phyloP scores from a whole-genome alignment of 768 basidiomycete genomes.

The Pulveroboletus sp. region DNA sequence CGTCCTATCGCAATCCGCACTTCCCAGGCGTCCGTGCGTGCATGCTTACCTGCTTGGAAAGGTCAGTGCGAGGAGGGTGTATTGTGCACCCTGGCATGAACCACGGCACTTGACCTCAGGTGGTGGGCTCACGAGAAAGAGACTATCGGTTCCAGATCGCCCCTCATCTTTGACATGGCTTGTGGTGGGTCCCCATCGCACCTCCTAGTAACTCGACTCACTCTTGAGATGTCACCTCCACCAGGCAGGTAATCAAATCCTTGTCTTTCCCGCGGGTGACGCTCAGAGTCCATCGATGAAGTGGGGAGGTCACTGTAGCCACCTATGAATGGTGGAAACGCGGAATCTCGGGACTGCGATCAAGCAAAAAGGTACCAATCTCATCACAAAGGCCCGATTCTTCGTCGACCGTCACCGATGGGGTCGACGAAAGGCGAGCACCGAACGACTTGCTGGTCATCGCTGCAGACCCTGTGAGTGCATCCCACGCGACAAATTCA shows the following conservation, averaged over 20 bases:
- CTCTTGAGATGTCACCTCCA: not conserved
- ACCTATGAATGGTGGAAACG: constrained; percentile 58
- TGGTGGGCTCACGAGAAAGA: constrained; percentile 24
- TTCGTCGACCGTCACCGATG: not conserved
- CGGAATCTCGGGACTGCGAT: constrained; percentile 26
- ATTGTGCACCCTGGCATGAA: not conserved
- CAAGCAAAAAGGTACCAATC: constrained; percentile 9
- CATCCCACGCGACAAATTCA: not conserved
- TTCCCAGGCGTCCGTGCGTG: constrained; percentile 60
- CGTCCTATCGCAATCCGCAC: constrained; percentile 70
- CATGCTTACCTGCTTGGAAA: constrained; percentile 50
- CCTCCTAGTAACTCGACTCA: not conserved
- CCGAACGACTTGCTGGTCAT: constrained; percentile 18
- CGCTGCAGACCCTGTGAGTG: constrained; percentile 27
- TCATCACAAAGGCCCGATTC: not conserved
- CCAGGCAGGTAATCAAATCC: constrained; percentile 23
- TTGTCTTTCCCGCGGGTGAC: constrained; percentile 22
- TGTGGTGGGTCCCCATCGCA: constrained; percentile 19
- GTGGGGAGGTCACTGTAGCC: constrained; percentile 61
- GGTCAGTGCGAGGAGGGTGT: constrained; percentile 27
- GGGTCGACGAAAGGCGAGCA: not conserved
- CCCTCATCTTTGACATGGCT: constrained; percentile 29
- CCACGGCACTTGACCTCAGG: constrained; percentile 15
- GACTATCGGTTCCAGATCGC: constrained; percentile 9
- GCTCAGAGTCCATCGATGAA: constrained; percentile 22